A percentile compares a stretch with the other conserved stretches of the same genome.
phyloP scores from a whole-genome alignment of 768 basidiomycete species.

The Pulveroboletus sp. region DNA sequence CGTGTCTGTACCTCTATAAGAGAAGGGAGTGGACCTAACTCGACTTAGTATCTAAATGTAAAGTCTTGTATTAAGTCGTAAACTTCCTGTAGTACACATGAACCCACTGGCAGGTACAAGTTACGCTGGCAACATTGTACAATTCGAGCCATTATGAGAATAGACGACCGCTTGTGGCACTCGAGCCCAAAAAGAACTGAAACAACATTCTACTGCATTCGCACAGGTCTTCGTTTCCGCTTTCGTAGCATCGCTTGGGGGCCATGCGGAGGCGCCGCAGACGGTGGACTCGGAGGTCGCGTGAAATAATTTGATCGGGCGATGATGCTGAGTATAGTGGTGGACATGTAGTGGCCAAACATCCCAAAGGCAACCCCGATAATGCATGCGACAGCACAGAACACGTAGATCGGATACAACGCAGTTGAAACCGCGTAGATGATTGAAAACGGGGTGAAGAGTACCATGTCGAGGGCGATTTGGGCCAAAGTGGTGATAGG shows the following conservation, averaged over 20 bases:
- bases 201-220: conserved; percentile 18
- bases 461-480: conserved; percentile 38
- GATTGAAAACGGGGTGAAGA: conserved; percentile 46
- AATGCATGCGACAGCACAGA: conserved; percentile 55
- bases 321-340: conserved; percentile 9
- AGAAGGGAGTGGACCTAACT: no score
- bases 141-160: background rate
- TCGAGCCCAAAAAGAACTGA: background rate
- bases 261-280: background rate
- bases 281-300: conserved; percentile 1
- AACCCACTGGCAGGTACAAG: no score
- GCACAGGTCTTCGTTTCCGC: conserved; percentile 23
- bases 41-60: no score
- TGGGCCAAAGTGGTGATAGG: conserved; percentile 45
- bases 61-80: no score
- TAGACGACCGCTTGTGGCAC: background rate
- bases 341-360: conserved; percentile 29
- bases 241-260: conserved; percentile 18
- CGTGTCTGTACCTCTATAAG: no score
- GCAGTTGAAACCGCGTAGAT: conserved; percentile 38
- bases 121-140: no score
- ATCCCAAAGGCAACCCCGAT: conserved; percentile 46
- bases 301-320: conserved; percentile 13
- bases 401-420: conserved; percentile 55
- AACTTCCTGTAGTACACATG: no score